Base-by-base conservation (phyloP, 1,284 basidiomycete genomes). In the Moesziomyces globuligerus region DNA sequence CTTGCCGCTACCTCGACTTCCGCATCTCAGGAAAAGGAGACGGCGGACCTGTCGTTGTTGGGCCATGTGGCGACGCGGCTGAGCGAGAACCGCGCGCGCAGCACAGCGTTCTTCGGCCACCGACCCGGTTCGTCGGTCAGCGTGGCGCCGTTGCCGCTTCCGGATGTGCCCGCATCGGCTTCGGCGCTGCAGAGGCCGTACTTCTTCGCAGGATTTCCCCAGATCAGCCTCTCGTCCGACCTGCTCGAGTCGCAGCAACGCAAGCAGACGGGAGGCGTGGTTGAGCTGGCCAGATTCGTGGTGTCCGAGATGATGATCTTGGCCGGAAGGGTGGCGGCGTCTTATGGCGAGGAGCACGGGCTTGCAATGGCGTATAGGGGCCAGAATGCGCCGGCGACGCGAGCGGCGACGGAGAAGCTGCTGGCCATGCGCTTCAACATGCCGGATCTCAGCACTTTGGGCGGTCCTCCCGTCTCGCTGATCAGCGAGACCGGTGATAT, bases 231-330 rank as follows among this genome's bases (percentile, higher is more conserved):
- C n/a, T 17, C 41, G 8, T n/a, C 57, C 11, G 5, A 1, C 5
- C 17, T 9, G 6, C n/a, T 57, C 15, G 10, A 0, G 4, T 18
- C 18, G 15, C 3, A n/a, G 17, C 36, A 39, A n/a, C 3, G n/a
- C 0, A 26, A 20, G n/a, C 5, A 23, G 15, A 20, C 37, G 10
- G 17, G 28, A 15, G 17, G 13, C 13, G 36, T 46, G 2, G 34
- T 44, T 13, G 40, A 40, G 13, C 23, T 64, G 11, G 50, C 74
- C 10, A 54, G 62, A 23, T 71, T 66, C 24, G 80, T 93, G 44
- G 88, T 98, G 7, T 85, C 89, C 0, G 93, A 97, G 82, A 85
- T 87, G 76, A 95, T 95, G 91, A 90, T 94, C 72, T 80, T 91
- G 11, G 93, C 92, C 0, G 89, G 89, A 54, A 87, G 90, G 1